Evolutionary conservation across 2,329 filamentous ascomycete species (phyloP), one percentile per base, ranked within the genome.

Genomic region (Grosmannia clavigera): DNA sequence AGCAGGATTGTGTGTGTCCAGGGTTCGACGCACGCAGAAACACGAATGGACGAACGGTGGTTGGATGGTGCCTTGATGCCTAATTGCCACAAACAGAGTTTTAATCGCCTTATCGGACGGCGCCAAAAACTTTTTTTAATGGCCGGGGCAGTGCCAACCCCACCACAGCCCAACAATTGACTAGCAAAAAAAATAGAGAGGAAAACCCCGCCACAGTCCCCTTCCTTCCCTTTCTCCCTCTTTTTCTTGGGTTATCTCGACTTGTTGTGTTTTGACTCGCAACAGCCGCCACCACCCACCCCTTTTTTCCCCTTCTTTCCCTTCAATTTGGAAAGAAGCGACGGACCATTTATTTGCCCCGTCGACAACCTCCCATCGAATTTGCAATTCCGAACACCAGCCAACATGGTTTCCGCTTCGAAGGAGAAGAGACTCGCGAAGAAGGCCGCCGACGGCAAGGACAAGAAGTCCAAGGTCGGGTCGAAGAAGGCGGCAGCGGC

Each of bases 391-490:
- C 25, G 16, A 19, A 29, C 27, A 27, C 27, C 3, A 7, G 46
- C 65, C 75, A 83, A 72, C 53, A 87, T 87, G 83, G 79, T 85
- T 70, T 87, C 84, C 63, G 76, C 83, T 64, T 84, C 84, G 70
- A 88, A 88, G 75, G 83, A 86, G 68, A 87, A 86, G 78, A 79
- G 85, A 73, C 79, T 87, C 65, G 84, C 84, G 62, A 86, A 86
- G 79, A 85, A 84, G 78, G 82, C 82, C 66, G 83, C 81, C 70
- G 78, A 88, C 57, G 88, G 87, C 73, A 87, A 86, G 74, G 84
- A 86, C 67, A 87, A 89, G 78, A 92, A 92, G 82, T 19, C 56
- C 40, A 56, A 55, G 52, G 51, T 43, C 10, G 51, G 50, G 64
- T 79, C 79, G 68, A 81, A 85, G 57, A 83, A 81, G 50, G 88